These are phyloP conservation scores for Dendrobium nobile DNA, from an alignment of 106 monocot genomes.

Conservation along the genomic window DNA sequence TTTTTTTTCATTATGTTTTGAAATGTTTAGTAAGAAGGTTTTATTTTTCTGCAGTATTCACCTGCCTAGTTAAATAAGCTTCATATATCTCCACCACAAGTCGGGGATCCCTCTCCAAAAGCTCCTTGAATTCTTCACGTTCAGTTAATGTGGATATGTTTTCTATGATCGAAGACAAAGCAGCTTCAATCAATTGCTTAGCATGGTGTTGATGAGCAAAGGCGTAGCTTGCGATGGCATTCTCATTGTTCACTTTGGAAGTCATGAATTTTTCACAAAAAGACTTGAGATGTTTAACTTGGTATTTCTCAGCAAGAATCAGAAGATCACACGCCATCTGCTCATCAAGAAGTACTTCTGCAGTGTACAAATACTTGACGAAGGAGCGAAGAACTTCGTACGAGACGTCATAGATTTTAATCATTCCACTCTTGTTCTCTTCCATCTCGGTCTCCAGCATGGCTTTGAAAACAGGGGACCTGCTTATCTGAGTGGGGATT, in stretches of 20 bases:
- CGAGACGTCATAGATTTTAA: slow-evolving; percentile 71
- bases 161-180: slow-evolving; percentile 64
- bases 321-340: slow-evolving; percentile 68
- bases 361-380: slow-evolving; percentile 82
- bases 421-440: slow-evolving; percentile 76
- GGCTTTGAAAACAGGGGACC: slow-evolving; percentile 88
- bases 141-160: slow-evolving; percentile 57
- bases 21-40: background rate
- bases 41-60: slow-evolving; percentile 17
- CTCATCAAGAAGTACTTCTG: slow-evolving; percentile 80
- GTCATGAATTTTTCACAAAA: slow-evolving; percentile 89
- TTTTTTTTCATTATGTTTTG: background rate
- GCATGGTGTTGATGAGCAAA: slow-evolving; percentile 78
- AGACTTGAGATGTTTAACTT: slow-evolving; percentile 82
- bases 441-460: slow-evolving; percentile 95
- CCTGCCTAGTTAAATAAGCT: slow-evolving; percentile 17
- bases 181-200: slow-evolving; percentile 52
- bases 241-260: slow-evolving; percentile 80
- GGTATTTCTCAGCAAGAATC: slow-evolving; percentile 82
- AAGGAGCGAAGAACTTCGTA: slow-evolving; percentile 77
- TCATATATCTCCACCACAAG: slow-evolving; percentile 34
- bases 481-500: slow-evolving; percentile 45
- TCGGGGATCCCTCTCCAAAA: slow-evolving; percentile 76
- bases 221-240: slow-evolving; percentile 54
- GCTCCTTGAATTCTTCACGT: slow-evolving; percentile 69